phyloP scores from a whole-genome alignment of 1,284 basidiomycete genomes.

The Ceratobasidium papillatum region DNA sequence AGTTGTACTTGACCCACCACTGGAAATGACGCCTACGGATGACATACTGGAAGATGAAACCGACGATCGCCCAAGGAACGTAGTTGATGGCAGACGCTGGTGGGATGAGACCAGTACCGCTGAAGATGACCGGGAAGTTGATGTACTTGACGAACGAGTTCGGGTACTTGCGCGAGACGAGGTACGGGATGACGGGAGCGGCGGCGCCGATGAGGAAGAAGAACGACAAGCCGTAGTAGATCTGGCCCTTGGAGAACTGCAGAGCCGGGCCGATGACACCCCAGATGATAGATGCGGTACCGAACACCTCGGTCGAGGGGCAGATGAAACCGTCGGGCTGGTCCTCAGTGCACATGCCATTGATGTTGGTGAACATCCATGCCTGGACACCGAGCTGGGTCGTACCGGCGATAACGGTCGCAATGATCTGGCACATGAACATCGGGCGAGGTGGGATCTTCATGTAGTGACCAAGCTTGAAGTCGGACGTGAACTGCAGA shows the following conservation, averaged over 20 bases:
- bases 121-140: slow-evolving; percentile 61
- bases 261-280: slow-evolving; percentile 59
- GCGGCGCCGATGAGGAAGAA: slow-evolving; percentile 62
- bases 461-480: slow-evolving; percentile 61
- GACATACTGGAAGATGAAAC: slow-evolving; percentile 58
- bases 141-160: slow-evolving; percentile 58
- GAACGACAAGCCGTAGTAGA: slow-evolving; percentile 57
- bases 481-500: slow-evolving; percentile 67
- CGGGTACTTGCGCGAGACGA: slow-evolving; percentile 57
- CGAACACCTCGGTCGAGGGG: slow-evolving; percentile 54
- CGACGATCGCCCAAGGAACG: slow-evolving; percentile 58
- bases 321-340: slow-evolving; percentile 52
- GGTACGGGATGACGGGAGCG: slow-evolving; percentile 56
- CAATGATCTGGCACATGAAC: slow-evolving; percentile 57
- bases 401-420: slow-evolving; percentile 56
- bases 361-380: slow-evolving; percentile 58
- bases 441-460: slow-evolving; percentile 61
- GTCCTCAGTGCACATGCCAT: slow-evolving; percentile 49
- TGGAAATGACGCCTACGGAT: slow-evolving; percentile 48
- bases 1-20: slow-evolving; percentile 50
- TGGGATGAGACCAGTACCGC: slow-evolving; percentile 58
- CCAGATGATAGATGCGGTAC: slow-evolving; percentile 58
- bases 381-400: slow-evolving; percentile 56
- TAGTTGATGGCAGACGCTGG: slow-evolving; percentile 65
- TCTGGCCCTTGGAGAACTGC: slow-evolving; percentile 56